phyloP scores from a whole-genome alignment of 2,329 filamentous ascomycete genomes.

The Verruconis gallopava region DNA sequence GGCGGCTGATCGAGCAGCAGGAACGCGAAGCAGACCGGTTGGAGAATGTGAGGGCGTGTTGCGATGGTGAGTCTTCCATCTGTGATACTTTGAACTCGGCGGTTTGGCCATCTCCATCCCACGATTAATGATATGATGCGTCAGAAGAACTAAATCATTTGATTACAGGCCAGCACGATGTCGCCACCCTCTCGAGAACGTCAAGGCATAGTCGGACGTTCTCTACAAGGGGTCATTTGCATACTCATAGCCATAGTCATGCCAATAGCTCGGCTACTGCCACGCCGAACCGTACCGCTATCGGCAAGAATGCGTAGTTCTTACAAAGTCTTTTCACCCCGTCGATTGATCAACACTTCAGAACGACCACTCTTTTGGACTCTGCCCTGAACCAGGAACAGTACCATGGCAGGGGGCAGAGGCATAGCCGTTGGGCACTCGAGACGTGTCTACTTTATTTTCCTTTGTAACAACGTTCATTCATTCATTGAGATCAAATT shows the following conservation, averaged over 20 bases:
- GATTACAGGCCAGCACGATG: conserved; percentile 36
- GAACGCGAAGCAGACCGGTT: conserved; percentile 65
- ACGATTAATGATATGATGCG: conserved; percentile 9
- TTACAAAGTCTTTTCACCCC: too few species aligned
- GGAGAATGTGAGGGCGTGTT: conserved; percentile 94
- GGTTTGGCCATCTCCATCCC: conserved; percentile 4
- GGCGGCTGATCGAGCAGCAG: conserved; percentile 64
- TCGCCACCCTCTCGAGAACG: conserved; percentile 30
- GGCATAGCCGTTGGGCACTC: too few species aligned
- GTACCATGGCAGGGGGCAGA: too few species aligned
- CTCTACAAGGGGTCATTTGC: not conserved
- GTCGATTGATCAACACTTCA: too few species aligned
- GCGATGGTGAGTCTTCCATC: conserved; percentile 61
- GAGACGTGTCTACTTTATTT: too few species aligned
- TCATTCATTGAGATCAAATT: too few species aligned
- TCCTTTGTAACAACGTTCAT: too few species aligned
- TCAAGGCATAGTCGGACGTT: conserved; percentile 9
- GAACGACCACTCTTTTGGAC: too few species aligned
- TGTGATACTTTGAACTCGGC: conserved; percentile 1
- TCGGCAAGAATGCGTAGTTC: too few species aligned
- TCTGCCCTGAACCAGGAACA: too few species aligned
- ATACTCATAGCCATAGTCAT: conserved; percentile 7
- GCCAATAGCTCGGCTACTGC: not conserved
- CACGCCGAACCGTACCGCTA: too few species aligned
- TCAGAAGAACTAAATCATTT: not conserved